Base-by-base conservation (phyloP, 2,329 filamentous ascomycete genomes). In the Macrophomina phaseolina region DNA sequence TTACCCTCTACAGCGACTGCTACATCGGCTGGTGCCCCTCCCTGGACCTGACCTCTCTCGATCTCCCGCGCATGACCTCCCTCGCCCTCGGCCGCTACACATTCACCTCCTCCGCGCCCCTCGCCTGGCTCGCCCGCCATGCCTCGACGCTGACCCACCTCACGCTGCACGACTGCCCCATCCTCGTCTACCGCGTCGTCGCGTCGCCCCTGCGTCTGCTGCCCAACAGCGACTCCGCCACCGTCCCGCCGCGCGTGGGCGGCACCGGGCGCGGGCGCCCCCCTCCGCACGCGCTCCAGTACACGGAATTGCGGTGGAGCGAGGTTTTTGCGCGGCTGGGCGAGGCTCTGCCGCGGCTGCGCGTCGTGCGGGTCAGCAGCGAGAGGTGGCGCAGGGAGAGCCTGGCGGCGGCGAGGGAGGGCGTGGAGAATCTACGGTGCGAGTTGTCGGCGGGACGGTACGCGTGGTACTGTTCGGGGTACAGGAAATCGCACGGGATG, bases 81-180 rank as follows among this genome's bases (percentile, higher is more conserved):
- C 52, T 56, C 36, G 28, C 52, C 32, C 52, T 56, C 32, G 52
- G 52, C 30, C 16, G n/a, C 52, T 56, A 56, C 32, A 40, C 52
- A 12, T 18, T 56, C 32, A 30, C 52, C 32, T 12, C 16, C 30
- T 5, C 14, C 32, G 16, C 28, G 1, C 2, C 16, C 30, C 9
- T 56, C 36, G 52, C 12, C 52, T 56, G 52, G 52, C 12, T 56
- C 1, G 3, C 32, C 12, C 32, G 52, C 12, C 52, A 38, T 32
- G 28, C 32, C 5, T 18, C 32, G 1, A 40, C 52, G 8, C 52
- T 56, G 1, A 30, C 30, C 36, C 5, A 18, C 32, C 52, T 56
- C 2, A 8, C n/a, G 30, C 30, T 56, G 16, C 52, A 38, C 52
- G 32, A 56, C 52, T 56, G 52, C 52, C 52, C 52, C 52, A 56